Base-by-base conservation (phyloP, 1,139 yeast genomes). In the Hansenula sp. region DNA sequence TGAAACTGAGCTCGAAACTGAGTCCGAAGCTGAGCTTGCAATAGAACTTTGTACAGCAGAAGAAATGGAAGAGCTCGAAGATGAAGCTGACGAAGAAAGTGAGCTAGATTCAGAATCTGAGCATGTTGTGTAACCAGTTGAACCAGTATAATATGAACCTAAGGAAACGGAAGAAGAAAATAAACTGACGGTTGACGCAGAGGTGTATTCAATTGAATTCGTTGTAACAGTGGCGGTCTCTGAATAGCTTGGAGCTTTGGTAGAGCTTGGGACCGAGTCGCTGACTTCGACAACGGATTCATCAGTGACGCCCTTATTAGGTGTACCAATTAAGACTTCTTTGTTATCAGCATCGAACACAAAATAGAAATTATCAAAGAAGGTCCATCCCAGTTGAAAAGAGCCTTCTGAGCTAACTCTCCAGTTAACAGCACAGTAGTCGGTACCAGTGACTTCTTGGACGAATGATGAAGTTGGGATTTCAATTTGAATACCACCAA, bases 351-450 rank as follows among this genome's bases (percentile, higher is more conserved):
- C 52, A 42, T 52, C 52, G 30, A 50, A 50, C 36, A 49, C 49
- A 17, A 50, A 29, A 3, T 46, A 49, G 38, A 38, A 29, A 41
- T 36, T 44, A 12, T 37, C 25, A 41, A 50, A 49, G 41, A 46
- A 50, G 11, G 42, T 27, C 45, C 50, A 50, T n/a, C 54, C 54
- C 25, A 50, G 40, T 36, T 47, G 48, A 21, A 50, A 50, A 5
- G 38, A 11, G 27, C 41, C 45, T 5, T 36, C 18, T 5, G 30
- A 11, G 31, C 48, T 47, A 43, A 36, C 12, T 44, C 40, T 36
- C 41, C 42, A 21, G 18, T 28, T 36, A 3, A 47, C 29, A 31
- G 49, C 24, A 46, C 54, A 50, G 40, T 43, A 44, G 8, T 42
- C 43, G 18, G 38, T 13, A 18, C 42, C 46, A n/a, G 38, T 25